Conservation (phyloP, 345 rosid genomes). For the Clarkia xantiana region DNA sequence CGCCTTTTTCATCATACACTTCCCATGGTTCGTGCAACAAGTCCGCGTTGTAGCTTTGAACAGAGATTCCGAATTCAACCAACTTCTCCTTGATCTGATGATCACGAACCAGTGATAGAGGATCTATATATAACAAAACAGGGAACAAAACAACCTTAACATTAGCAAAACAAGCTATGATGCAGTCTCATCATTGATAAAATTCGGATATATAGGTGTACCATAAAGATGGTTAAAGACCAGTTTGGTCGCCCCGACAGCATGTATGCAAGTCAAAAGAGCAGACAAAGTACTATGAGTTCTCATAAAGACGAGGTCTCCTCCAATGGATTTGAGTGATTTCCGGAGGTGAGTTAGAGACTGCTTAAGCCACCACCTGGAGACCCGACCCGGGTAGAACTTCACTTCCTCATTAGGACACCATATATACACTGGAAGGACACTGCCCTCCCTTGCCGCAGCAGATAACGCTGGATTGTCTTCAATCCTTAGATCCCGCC, state of each 20-base stretch:
- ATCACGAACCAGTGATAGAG: constrained; percentile 76
- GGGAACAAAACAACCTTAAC: neutral
- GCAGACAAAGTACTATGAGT: constrained; percentile 50
- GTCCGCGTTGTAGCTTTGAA: constrained; percentile 85
- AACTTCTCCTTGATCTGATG: constrained; percentile 64
- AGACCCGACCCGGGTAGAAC: constrained; percentile 82
- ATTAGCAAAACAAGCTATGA: no score
- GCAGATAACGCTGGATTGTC: constrained; percentile 97
- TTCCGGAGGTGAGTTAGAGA: constrained; percentile 51
- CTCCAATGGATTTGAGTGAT: constrained; percentile 67
- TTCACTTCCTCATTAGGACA: constrained; percentile 87
- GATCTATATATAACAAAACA: constrained; percentile 28
- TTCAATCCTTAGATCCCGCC: constrained; percentile 90
- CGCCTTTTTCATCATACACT: constrained; percentile 50
- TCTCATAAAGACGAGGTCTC: constrained; percentile 53
- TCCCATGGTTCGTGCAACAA: constrained; percentile 90
- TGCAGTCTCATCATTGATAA: no score
- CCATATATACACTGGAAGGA: constrained; percentile 80
- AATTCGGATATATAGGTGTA: constrained; percentile 20
- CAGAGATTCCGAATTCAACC: constrained; percentile 58
- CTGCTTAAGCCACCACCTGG: constrained; percentile 97
- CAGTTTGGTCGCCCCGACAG: constrained; percentile 54
- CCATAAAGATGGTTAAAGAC: constrained; percentile 88
- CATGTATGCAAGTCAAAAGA: constrained; percentile 51
- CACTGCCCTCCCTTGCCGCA: constrained; percentile 64